Evolutionary conservation across 2,329 filamentous ascomycete genomes (phyloP).

Genomic region (Ambrosiella beaveri): DNA sequence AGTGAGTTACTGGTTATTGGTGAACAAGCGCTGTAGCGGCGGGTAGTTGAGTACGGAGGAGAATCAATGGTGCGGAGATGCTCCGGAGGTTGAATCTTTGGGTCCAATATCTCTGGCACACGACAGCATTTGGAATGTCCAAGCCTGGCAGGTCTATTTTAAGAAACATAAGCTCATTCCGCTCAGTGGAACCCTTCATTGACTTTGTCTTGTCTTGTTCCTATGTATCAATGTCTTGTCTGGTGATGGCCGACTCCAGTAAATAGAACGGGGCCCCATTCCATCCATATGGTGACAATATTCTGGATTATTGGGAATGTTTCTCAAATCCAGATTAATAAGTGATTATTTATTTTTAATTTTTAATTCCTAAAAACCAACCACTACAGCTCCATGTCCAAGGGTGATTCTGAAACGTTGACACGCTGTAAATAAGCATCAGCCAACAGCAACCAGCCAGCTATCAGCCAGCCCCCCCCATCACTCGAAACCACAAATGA

Average conservation of each 20-base stretch:
- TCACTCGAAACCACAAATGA: background rate
- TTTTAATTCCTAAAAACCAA: background rate
- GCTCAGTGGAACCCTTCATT: no score
- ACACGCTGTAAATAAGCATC: conserved; percentile 3
- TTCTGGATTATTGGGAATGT: background rate
- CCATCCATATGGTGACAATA: background rate
- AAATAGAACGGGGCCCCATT: background rate
- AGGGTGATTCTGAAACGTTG: background rate
- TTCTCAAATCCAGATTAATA: no score
- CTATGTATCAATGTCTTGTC: background rate
- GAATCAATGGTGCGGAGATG: background rate
- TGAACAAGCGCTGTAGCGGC: background rate
- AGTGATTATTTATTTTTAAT: no score
- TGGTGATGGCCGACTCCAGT: background rate
- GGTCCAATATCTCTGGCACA: background rate
- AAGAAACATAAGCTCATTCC: background rate
- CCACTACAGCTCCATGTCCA: background rate
- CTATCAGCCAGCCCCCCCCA: background rate
- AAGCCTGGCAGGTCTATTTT: background rate
- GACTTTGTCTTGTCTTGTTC: no score
- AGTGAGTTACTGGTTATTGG: background rate
- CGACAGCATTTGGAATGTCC: background rate
- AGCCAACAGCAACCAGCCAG: background rate
- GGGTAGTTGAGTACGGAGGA: background rate
- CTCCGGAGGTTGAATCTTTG: background rate